Evolutionary conservation across 768 basidiomycete genomes (phyloP).

Genomic region (Mrakia hoshinonis): DNA sequence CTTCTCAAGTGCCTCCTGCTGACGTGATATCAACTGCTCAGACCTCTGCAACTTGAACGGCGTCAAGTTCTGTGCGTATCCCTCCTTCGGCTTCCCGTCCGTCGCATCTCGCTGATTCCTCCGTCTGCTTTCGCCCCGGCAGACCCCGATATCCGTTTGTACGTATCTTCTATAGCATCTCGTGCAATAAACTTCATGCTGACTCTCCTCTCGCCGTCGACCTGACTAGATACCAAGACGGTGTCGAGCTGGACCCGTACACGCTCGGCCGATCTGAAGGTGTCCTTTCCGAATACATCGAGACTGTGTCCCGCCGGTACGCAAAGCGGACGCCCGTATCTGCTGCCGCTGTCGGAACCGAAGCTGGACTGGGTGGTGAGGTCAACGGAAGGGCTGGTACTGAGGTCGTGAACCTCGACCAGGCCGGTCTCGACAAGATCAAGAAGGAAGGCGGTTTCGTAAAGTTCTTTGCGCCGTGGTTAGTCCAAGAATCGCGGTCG

Average conservation of each 20-base stretch:
- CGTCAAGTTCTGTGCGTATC: constrained; percentile 50
- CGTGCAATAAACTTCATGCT: background rate
- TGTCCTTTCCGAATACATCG: constrained; percentile 19
- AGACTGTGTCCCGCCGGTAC: constrained; percentile 5
- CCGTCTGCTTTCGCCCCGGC: background rate
- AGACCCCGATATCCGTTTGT: constrained; percentile 11
- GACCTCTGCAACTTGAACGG: constrained; percentile 70
- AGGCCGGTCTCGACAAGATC: constrained; percentile 36
- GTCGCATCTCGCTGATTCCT: background rate
- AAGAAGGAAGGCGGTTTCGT: constrained; percentile 50
- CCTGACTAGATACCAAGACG: constrained; percentile 47
- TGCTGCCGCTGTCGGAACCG: background rate
- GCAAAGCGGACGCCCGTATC: constrained; percentile 13
- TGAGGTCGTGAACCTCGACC: constrained; percentile 45
- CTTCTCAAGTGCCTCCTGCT: background rate
- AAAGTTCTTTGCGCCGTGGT: constrained; percentile 90
- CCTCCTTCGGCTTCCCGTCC: background rate
- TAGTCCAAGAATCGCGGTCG: constrained; percentile 26
- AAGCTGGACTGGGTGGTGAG: background rate
- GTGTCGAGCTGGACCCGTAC: constrained; percentile 54
- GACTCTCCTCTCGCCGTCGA: background rate
- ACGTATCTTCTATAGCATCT: background rate
- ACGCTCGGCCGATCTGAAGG: background rate
- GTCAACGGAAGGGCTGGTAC: constrained; percentile 16
- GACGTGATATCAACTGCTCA: constrained; percentile 36